phyloP scores from a whole-genome alignment of 1,284 basidiomycete genomes.

The Cronartium quercuum region DNA sequence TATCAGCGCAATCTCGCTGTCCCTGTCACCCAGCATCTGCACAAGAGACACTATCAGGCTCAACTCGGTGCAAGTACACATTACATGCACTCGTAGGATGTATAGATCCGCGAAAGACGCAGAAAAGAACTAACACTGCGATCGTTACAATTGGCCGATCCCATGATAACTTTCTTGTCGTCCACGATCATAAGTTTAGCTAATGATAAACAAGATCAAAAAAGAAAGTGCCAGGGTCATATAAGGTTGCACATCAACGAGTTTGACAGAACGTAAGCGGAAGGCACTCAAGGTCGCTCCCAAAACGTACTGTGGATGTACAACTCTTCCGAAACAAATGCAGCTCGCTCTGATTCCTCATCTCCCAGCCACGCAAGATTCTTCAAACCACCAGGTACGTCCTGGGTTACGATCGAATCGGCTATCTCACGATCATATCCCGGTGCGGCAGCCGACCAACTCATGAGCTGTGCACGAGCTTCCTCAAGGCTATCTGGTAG shows the following conservation, averaged over 20 bases:
- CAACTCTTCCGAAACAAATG: conserved; percentile 64
- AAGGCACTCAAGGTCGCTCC: too few species aligned
- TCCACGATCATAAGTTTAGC: conserved; percentile 78
- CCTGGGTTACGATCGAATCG: conserved; percentile 68
- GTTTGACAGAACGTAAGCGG: conserved; percentile 44
- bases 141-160: conserved; percentile 83
- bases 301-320: conserved; percentile 60
- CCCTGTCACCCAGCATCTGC: conserved; percentile 63
- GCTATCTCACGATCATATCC: conserved; percentile 52
- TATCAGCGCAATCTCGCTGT: conserved; percentile 84
- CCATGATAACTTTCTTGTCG: conserved; percentile 63
- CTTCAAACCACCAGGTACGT: conserved; percentile 56
- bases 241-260: conserved; percentile 45
- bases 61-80: conserved; percentile 50
- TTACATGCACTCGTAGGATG: too few species aligned
- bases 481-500: conserved; percentile 45
- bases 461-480: conserved; percentile 43
- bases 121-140: conserved; percentile 57
- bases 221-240: not conserved
- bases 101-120: conserved; percentile 43
- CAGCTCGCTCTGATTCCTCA: conserved; percentile 70
- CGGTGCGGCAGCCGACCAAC: conserved; percentile 42
- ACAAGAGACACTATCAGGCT: not conserved
- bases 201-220: conserved; percentile 42
- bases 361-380: conserved; percentile 68